Evolutionary conservation across 495 filamentous ascomycete genomes (phyloP).

Genomic region (Hypoxylon lienhwacheense): DNA sequence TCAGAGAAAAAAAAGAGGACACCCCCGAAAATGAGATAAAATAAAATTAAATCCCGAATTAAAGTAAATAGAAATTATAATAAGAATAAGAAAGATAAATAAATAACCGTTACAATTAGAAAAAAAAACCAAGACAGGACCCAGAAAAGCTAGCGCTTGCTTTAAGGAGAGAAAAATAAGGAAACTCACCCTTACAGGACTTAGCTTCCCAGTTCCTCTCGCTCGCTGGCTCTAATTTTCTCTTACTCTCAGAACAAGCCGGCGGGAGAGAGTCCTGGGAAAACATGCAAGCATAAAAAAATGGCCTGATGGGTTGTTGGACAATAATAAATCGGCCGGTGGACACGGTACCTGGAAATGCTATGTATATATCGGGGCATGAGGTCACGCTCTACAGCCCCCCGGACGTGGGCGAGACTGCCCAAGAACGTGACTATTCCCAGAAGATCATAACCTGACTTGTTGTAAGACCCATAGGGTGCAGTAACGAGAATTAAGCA

Average conservation of each 20-base stretch:
- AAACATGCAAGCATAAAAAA: constrained; percentile 26
- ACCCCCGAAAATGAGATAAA: too few relatives aligned
- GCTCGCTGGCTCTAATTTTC: not conserved
- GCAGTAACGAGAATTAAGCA: constrained; percentile 30
- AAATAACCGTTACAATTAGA: too few relatives aligned
- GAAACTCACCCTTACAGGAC: constrained; percentile 28
- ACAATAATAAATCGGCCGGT: constrained; percentile 29
- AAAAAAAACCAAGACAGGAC: constrained; percentile 16
- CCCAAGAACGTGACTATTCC: constrained; percentile 34
- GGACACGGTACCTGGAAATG: constrained; percentile 21
- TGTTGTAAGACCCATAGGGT: constrained; percentile 21
- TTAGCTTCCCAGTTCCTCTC: constrained; percentile 16
- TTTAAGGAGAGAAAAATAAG: constrained; percentile 20
- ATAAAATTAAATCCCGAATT: too few relatives aligned
- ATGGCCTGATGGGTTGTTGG: constrained; percentile 34
- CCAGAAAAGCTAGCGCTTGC: constrained; percentile 32
- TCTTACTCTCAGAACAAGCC: not conserved
- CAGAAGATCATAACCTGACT: constrained; percentile 25
- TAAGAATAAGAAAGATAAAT: too few relatives aligned
- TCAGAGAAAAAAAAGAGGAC: constrained; percentile 21
- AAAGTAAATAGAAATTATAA: too few relatives aligned
- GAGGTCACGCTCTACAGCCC: constrained; percentile 29
- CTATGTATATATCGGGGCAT: constrained; percentile 35
- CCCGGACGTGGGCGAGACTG: constrained; percentile 27
- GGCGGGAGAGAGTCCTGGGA: constrained; percentile 26